Percentiles rank a stretch among this genome's conserved stretches.
These are phyloP conservation scores for Trichoderma atrobrunneum DNA, from an alignment of 2,329 filamentous ascomycete genomes.

Conservation along the genomic window DNA sequence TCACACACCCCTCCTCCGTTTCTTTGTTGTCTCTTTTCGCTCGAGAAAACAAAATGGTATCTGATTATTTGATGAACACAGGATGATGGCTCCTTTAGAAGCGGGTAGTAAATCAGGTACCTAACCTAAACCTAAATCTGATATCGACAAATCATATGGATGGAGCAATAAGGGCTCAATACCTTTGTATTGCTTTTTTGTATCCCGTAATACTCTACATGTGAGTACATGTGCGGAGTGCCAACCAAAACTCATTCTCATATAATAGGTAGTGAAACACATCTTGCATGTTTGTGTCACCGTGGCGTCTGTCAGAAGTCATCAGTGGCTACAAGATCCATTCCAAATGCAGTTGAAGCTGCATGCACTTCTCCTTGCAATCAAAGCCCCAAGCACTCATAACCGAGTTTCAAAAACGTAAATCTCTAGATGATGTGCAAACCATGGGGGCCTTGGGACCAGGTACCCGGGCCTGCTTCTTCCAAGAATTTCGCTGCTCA, in stretches of 20 bases:
- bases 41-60: background rate
- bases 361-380: background rate
- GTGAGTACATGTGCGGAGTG: background rate
- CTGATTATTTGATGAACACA: background rate
- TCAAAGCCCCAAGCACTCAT: background rate
- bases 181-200: background rate
- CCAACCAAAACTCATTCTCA: background rate
- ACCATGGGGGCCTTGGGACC: background rate
- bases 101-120: background rate
- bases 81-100: background rate
- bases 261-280: background rate
- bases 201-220: background rate
- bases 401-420: background rate
- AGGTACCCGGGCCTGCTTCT: slow-evolving; percentile 4
- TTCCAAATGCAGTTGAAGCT: background rate
- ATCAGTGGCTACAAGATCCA: background rate
- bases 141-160: background rate
- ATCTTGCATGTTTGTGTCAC: background rate
- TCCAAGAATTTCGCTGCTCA: background rate
- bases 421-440: background rate
- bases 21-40: background rate
- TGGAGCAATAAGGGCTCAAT: background rate
- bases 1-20: background rate
- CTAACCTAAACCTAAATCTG: background rate
- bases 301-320: background rate